Base-by-base conservation (phyloP, 2,329 filamentous ascomycete species). In the Fusarium sororula region DNA sequence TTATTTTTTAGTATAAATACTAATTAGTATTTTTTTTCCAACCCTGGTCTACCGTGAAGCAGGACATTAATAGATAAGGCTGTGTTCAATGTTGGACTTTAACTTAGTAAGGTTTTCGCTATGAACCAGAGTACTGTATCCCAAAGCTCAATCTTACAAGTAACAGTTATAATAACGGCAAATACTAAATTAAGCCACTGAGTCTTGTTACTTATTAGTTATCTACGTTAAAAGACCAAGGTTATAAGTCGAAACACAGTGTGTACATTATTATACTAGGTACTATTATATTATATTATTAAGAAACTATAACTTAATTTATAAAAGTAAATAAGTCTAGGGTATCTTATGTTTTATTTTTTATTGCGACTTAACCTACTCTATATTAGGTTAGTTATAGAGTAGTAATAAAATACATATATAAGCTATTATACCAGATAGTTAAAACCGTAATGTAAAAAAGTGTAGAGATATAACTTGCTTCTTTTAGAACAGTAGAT, bases 111-210 rank as follows among this genome's bases (percentile, higher is more conserved):
- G 20, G 20, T 20, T 41, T 7, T 18, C 0, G 20, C 53, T 8
- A 11, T 18, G n/a, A 32, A n/a, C 7, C 10, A 13, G 3, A 18
- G 11, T 35, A 9, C 14, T 17, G 14, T 35, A 35, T 35, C 17
- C 7, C 32, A 35, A 35, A 35, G 32, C 14, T 35, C 3, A 3
- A 15, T 1, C 14, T 35, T 35, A 9, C 1, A 15, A 7, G 7
- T 1, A 3, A 8, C 14, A 17, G 32, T 35, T 35, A 1, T n/a
- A 10, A 3, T 6, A 3, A 1, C 6, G 14, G n/a, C 5, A 7
- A 24, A 4, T 0, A 10, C 3, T 6, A 6, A 1, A 11, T 24
- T 17, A 2, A 42, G 14, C n/a, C 4, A 11, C n/a, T 7, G 1
- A 24, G 14, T 44, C 11, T 7, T 44, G 9, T 10, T 11, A 4